Base-by-base conservation (phyloP, 768 basidiomycete species). In the Clavulina sp. region DNA sequence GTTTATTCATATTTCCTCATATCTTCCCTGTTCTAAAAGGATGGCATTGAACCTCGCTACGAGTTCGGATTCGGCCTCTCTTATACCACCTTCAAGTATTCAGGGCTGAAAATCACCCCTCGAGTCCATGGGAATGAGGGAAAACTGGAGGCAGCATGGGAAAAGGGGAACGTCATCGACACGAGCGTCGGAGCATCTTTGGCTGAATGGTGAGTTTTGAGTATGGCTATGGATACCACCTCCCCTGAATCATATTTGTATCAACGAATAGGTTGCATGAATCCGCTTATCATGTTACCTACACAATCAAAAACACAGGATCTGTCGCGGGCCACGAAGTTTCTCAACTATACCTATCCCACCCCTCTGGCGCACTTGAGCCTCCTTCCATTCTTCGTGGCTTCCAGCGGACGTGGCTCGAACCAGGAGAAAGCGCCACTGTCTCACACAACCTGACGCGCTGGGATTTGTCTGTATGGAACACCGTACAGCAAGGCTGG, bases 21-120 rank as follows among this genome's bases (percentile, higher is more conserved):
- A 38, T 21, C 21, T 38, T 38, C 13, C 13, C 36, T 13, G n/a
- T n/a, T n/a, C n/a, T n/a, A n/a, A 21, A 1, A 13, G 36, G 1
- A 67, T 34, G 66, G 62, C 43, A 68, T 73, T 49, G 60, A 65
- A 5, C 73, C 72, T n/a, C 63, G 71, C 49, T 75, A 47, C 44
- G 71, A 71, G 57, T 74, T 70, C 50, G 72, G 69, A 41, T 79
- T 69, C 62, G 73, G 64, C 2, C 62, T 79, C 52, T 73, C 70
- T 0, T 81, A 80, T 61, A 78, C 78, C 6, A 69, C 67, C 0
- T 81, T 79, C 65, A 56, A 64, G 23, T 78, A 75, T 57, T 68
- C 71, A 3, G 24, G 13, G 9, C 43, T 46, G 9, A 38, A 9
- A 19, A 9, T 38, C 34, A 38, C 4, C 6, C 16, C 5, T 18